Evolutionary conservation across 352 stramenopile genomes (phyloP), one percentile per base, ranked within the genome.

Genomic region (Phytophthora pinifolia): DNA sequence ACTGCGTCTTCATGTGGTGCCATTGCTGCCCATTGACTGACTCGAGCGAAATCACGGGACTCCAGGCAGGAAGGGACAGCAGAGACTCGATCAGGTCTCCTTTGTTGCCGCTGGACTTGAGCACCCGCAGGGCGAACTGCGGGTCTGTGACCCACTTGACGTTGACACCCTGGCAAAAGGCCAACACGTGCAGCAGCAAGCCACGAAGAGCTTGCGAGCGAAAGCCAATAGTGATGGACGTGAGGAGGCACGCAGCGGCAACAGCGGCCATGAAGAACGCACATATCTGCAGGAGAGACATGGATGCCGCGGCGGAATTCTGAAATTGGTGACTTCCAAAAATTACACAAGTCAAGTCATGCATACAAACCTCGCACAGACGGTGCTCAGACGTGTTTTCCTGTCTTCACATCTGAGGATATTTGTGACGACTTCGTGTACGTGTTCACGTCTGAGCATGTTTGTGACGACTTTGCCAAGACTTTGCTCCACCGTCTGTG

Each of bases 81-180:
- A 65, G 32, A 0, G 38, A 48, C 38, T 72, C 64, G 31, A 72
- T 72, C 27, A 72, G 22, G 10, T 65, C 39, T 30, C 64, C 63
- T 30, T 72, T 72, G 27, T 69, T 37, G 10, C 36, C 44, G 22
- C 53, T 69, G 1, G 48, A 46, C 27, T 61, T 60, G 7, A 72
- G 33, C 27, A 72, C 31, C 44, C 48, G 53, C 12, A 62, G 48
- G 9, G 45, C 64, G 3, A 65, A 12, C 9, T 65, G 33, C 5
- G 64, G 59, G n/a, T 72, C 59, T 1, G 20, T 62, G 10, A 72
- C 45, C 64, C 64, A 72, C n/a, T 59, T 32, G 20, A 72, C 43
- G 6, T 62, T 56, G 6, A 69, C 59, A 13, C 64, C 64, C 59
- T 62, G 49, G 15, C 51, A 53, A 18, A 59, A 56, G 10, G 43